Evolutionary conservation across 345 rosid genomes (phyloP).

Genomic region (Euclidium syriacum): DNA sequence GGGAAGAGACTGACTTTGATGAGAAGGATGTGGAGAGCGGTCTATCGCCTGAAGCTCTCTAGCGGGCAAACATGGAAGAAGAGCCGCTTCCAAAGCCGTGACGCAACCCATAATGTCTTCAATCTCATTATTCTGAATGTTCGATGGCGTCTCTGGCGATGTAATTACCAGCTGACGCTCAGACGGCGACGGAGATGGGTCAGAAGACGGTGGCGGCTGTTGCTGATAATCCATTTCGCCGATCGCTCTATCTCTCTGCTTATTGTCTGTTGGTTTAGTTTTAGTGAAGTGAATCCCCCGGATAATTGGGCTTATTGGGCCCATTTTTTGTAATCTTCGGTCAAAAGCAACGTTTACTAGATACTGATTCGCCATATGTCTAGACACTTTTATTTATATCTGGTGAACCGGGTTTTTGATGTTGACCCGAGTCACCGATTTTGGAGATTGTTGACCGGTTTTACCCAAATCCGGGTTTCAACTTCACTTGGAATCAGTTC

Average conservation of each 20-base stretch:
- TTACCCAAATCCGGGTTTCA: too few relatives aligned
- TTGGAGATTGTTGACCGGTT: too few relatives aligned
- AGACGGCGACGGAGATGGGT: conserved; percentile 18
- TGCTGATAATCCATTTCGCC: conserved; percentile 24
- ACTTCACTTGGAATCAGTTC: too few relatives aligned
- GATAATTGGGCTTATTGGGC: not conserved
- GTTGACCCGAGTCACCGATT: too few relatives aligned
- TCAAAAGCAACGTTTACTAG: too few relatives aligned
- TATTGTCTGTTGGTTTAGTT: not conserved
- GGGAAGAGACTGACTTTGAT: conserved; percentile 60
- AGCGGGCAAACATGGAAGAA: conserved; percentile 96
- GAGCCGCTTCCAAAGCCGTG: conserved; percentile 72
- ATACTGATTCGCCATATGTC: too few relatives aligned
- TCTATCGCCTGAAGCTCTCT: conserved; percentile 97
- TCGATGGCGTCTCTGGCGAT: conserved; percentile 33
- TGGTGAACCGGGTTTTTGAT: too few relatives aligned
- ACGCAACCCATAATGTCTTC: conserved; percentile 77
- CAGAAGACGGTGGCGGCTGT: conserved; percentile 19
- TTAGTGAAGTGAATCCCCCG: not conserved
- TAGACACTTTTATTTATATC: too few relatives aligned
- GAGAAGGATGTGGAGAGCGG: conserved; percentile 95
- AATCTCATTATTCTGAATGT: conserved; percentile 30
- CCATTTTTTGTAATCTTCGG: too few relatives aligned
- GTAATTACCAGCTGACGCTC: conserved; percentile 15
- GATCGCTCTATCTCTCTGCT: not conserved